Percentiles rank a stretch among this genome's conserved stretches.
phyloP scores from a whole-genome alignment of 768 basidiomycete species.

The Leucocoprinus leucothites region DNA sequence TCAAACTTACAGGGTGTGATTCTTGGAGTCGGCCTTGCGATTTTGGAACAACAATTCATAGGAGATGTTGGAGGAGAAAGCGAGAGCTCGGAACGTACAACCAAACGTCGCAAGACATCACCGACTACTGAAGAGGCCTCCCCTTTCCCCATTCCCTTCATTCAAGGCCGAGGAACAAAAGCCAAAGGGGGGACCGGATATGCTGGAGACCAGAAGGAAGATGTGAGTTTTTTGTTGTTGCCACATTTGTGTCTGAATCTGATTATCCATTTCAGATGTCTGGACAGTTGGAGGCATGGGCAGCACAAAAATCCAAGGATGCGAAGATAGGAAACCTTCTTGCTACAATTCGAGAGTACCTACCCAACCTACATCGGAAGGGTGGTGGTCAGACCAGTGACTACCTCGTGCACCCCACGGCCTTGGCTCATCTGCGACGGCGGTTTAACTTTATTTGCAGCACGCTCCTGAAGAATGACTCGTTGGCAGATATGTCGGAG shows the following conservation, averaged over 20 bases:
- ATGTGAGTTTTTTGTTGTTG: constrained; percentile 50
- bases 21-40: constrained; percentile 85
- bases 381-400: constrained; percentile 83
- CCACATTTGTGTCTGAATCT: background rate
- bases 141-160: constrained; percentile 34
- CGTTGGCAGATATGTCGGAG: constrained; percentile 92
- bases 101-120: constrained; percentile 46
- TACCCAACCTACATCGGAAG: constrained; percentile 75
- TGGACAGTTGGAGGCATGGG: constrained; percentile 76
- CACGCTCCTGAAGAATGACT: constrained; percentile 85
- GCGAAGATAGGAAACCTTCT: constrained; percentile 69
- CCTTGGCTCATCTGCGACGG: constrained; percentile 86
- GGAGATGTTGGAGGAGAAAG: constrained; percentile 26
- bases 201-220: constrained; percentile 79
- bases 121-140: constrained; percentile 38
- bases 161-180: constrained; percentile 52
- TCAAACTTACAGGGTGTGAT: constrained; percentile 86
- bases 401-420: constrained; percentile 89
- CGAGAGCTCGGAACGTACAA: constrained; percentile 34
- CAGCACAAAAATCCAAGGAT: constrained; percentile 72
- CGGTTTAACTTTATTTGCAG: constrained; percentile 89
- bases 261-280: constrained; percentile 48
- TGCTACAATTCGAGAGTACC: constrained; percentile 69
- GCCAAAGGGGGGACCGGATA: constrained; percentile 83
- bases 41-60: constrained; percentile 73